These are phyloP conservation scores for Yamadazyma dendronema DNA, from an alignment of 1,139 yeast genomes.

Conservation along the genomic window DNA sequence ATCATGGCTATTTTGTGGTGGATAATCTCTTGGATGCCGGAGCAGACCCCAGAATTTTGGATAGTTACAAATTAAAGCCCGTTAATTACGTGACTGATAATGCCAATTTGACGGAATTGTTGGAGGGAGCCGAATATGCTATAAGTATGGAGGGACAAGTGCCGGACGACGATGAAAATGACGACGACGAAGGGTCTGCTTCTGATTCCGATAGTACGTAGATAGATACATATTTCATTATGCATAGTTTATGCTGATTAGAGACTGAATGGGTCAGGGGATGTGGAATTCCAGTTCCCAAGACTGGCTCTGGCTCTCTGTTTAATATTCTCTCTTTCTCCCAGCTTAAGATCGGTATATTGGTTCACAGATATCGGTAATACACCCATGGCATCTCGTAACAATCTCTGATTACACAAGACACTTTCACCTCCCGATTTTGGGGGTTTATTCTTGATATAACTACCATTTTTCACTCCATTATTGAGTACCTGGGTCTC, in stretches of 20 bases:
- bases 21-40: constrained; percentile 92
- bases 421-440: constrained; percentile 44
- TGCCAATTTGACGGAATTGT: constrained; percentile 52
- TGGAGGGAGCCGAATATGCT: constrained; percentile 85
- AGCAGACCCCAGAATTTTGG: constrained; percentile 64
- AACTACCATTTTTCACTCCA: constrained; percentile 55
- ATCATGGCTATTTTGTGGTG: constrained; percentile 75
- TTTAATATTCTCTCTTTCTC: constrained; percentile 24
- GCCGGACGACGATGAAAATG: constrained; percentile 27
- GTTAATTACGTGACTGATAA: constrained; percentile 63
- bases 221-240: background rate
- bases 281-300: constrained; percentile 10
- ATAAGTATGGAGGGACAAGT: constrained; percentile 35
- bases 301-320: constrained; percentile 19
- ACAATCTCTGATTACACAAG: constrained; percentile 32
- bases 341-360: background rate
- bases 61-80: constrained; percentile 58
- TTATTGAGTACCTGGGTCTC: constrained; percentile 46
- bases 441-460: constrained; percentile 43
- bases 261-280: background rate
- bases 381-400: constrained; percentile 13
- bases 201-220: constrained; percentile 20
- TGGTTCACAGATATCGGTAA: background rate
- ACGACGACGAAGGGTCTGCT: constrained; percentile 27
- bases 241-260: no score